Percentiles rank a stretch among this genome's conserved stretches.
Conservation (phyloP, 768 basidiomycete genomes). For the Pulveroboletus sp. region DNA sequence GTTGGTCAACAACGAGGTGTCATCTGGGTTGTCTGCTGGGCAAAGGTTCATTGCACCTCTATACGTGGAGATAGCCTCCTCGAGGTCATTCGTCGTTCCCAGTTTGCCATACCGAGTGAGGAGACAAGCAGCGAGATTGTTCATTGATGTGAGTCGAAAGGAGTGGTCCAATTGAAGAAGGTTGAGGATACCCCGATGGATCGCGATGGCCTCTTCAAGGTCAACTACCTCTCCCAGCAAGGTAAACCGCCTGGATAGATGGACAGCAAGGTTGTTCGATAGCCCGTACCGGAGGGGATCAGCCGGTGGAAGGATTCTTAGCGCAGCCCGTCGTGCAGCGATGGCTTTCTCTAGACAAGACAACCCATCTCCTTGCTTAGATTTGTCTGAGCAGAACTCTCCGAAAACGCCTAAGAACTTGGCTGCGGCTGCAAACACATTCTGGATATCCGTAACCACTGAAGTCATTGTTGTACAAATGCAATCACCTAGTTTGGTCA, state of each 20-base stretch:
- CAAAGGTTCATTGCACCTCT: too few relatives aligned
- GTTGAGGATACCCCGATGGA: not conserved
- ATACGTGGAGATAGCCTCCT: too few relatives aligned
- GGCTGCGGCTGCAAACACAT: not conserved
- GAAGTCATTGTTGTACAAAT: not conserved
- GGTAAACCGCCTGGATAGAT: too few relatives aligned
- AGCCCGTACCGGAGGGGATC: not conserved
- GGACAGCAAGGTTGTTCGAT: too few relatives aligned
- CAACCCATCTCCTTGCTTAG: not conserved
- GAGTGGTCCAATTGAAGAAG: not conserved
- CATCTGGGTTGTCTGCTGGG: too few relatives aligned
- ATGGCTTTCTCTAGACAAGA: constrained; percentile 22
- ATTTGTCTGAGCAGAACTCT: not conserved
- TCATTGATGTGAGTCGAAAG: not conserved
- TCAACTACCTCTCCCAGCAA: not conserved
- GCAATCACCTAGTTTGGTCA: not conserved
- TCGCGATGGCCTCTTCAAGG: not conserved
- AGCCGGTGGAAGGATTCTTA: not conserved
- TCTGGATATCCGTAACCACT: not conserved
- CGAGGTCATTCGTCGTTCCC: too few relatives aligned
- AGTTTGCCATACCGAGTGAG: not conserved
- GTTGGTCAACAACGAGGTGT: too few relatives aligned
- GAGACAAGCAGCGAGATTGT: not conserved
- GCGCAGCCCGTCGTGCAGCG: not conserved
- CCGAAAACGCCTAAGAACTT: not conserved